Conservation (phyloP, 2,329 filamentous ascomycete species). For the Epichloe amarillans region DNA sequence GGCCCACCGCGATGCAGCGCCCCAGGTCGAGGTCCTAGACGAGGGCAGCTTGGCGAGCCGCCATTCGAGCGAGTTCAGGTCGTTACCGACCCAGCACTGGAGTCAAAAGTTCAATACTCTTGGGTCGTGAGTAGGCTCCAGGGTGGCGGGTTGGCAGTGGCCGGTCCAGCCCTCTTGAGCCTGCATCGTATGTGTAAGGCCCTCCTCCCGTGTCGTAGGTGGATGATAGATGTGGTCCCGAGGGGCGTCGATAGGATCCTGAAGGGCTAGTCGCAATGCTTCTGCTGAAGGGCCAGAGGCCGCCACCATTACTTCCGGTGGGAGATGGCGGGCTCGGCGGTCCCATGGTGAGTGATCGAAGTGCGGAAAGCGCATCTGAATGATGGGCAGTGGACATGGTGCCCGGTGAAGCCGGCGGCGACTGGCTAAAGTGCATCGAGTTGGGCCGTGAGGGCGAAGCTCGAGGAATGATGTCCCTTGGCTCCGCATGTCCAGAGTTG, state of each 20-base stretch:
- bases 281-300: constrained; percentile 41
- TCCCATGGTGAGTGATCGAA: constrained; percentile 40
- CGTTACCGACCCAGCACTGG: constrained; percentile 39
- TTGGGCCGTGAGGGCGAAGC: constrained; percentile 48
- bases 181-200: constrained; percentile 25
- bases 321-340: constrained; percentile 44
- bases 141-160: constrained; percentile 44
- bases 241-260: constrained; percentile 33
- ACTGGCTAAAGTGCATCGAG: constrained; percentile 37
- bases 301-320: constrained; percentile 26
- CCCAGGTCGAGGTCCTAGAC: background rate
- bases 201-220: constrained; percentile 39
- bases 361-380: constrained; percentile 37
- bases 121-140: constrained; percentile 40
- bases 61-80: background rate
- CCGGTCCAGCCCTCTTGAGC: constrained; percentile 30
- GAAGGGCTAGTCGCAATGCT: constrained; percentile 39
- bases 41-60: background rate
- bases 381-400: constrained; percentile 16
- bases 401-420: constrained; percentile 35
- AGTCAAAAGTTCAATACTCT: constrained; percentile 51
- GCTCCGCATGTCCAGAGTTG: constrained; percentile 34
- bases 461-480: constrained; percentile 49
- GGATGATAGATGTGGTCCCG: constrained; percentile 30
- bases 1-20: background rate